Conservation (phyloP, 306 rosid genomes). For the Rosa persica region DNA sequence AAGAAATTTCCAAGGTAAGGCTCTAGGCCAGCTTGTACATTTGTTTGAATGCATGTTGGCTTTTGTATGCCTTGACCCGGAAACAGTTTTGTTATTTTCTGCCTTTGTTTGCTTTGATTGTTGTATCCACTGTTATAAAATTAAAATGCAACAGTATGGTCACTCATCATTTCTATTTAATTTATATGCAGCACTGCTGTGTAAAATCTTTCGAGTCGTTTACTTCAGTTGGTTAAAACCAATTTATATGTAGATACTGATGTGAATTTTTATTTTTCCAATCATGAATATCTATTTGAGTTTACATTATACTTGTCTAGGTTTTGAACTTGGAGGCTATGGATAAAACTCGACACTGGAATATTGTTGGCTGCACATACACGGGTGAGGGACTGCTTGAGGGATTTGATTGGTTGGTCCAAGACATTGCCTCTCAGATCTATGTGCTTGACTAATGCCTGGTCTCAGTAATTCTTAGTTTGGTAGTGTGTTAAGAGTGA, state of each 20-base stretch:
- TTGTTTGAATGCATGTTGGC: no score
- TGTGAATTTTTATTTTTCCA: not conserved
- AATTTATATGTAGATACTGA: not conserved
- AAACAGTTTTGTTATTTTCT: not conserved
- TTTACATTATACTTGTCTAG: conserved; percentile 22
- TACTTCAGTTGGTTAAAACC: not conserved
- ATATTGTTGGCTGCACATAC: conserved; percentile 72
- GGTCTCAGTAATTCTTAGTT: not conserved
- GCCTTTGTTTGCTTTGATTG: not conserved
- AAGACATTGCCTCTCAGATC: conserved; percentile 79
- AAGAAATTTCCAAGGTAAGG: conserved; percentile 60
- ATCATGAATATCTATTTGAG: conserved; percentile 9
- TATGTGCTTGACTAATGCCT: conserved; percentile 49
- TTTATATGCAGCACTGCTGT: not conserved
- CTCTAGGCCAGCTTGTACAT: no score
- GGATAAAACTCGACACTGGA: conserved; percentile 79
- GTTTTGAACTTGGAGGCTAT: conserved; percentile 76
- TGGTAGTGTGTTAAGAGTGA: not conserved
- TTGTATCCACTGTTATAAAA: not conserved
- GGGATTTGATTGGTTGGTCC: conserved; percentile 90
- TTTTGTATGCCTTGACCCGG: not conserved
- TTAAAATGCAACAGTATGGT: not conserved
- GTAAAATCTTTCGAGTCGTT: not conserved
- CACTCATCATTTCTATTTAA: not conserved
- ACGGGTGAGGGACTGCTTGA: conserved; percentile 79